Conservation (phyloP, 2,329 filamentous ascomycete genomes). For the Alternaria atra region DNA sequence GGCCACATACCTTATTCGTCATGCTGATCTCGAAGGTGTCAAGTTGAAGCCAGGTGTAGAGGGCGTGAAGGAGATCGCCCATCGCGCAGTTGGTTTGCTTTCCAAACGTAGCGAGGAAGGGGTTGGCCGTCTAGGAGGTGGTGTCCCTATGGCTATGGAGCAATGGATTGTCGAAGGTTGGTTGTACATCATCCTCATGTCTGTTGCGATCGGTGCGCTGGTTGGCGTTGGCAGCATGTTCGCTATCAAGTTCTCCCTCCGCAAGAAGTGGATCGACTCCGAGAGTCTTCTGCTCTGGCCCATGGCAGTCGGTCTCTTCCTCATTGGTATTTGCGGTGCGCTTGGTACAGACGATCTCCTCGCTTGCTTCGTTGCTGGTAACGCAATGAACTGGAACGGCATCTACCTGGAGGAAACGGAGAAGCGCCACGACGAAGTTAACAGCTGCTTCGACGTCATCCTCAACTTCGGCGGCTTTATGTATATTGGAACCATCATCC, state of each 20-base stretch:
- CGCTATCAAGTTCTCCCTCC: slow-evolving; percentile 52
- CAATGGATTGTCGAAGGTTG: slow-evolving; percentile 69
- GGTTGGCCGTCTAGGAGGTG: slow-evolving; percentile 63
- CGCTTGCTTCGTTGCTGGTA: slow-evolving; percentile 68
- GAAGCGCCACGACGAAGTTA: slow-evolving; percentile 68
- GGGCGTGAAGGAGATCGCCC: slow-evolving; percentile 1
- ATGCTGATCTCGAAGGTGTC: slow-evolving; percentile 53
- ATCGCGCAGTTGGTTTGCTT: slow-evolving; percentile 7
- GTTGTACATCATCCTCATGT: slow-evolving; percentile 66
- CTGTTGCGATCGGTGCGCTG: slow-evolving; percentile 62
- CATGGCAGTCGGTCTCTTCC: slow-evolving; percentile 61
- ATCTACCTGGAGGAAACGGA: slow-evolving; percentile 65
- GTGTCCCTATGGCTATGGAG: slow-evolving; percentile 61
- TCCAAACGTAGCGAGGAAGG: slow-evolving; percentile 36
- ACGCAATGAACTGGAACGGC: slow-evolving; percentile 69
- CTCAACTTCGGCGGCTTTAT: slow-evolving; percentile 70
- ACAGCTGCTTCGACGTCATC: slow-evolving; percentile 65
- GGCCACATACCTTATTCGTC: slow-evolving; percentile 65
- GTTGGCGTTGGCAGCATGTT: slow-evolving; percentile 61
- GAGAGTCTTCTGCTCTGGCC: slow-evolving; percentile 63
- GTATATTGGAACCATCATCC: slow-evolving; percentile 66
- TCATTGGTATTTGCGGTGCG: slow-evolving; percentile 65
- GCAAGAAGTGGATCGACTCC: slow-evolving; percentile 60
- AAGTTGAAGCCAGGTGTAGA: slow-evolving; percentile 30
- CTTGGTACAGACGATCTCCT: slow-evolving; percentile 67